These are phyloP conservation scores for Russula foetens DNA, from an alignment of 768 basidiomycete species.

Conservation along the genomic window DNA sequence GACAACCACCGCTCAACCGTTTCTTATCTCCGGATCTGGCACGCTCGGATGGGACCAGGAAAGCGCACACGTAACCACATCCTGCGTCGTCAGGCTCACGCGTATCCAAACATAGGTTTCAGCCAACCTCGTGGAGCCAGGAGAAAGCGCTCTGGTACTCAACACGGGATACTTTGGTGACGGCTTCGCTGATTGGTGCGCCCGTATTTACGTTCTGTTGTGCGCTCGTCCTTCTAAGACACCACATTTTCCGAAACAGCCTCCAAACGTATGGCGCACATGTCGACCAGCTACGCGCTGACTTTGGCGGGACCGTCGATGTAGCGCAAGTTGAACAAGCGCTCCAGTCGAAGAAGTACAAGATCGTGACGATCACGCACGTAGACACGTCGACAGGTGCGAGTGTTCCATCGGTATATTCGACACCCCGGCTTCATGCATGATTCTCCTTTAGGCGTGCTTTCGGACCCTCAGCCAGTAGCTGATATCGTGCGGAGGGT, in stretches of 20 bases:
- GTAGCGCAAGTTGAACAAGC: conserved; percentile 54
- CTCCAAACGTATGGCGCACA: conserved; percentile 83
- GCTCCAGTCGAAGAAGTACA: conserved; percentile 74
- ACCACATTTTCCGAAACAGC: conserved; percentile 31
- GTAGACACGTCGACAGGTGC: conserved; percentile 84
- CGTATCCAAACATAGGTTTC: conserved; percentile 47
- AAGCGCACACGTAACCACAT: conserved; percentile 19
- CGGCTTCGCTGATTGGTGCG: conserved; percentile 79
- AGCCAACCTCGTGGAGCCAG: conserved; percentile 80
- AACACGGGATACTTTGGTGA: conserved; percentile 94
- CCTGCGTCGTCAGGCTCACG: not conserved
- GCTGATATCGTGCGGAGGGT: conserved; percentile 61
- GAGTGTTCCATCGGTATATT: conserved; percentile 13
- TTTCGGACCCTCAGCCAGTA: conserved; percentile 76
- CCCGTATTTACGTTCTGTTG: conserved; percentile 1
- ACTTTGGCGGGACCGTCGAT: conserved; percentile 70
- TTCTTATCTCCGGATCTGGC: conserved; percentile 90
- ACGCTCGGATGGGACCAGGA: conserved; percentile 97
- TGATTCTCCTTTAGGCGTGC: conserved; percentile 54
- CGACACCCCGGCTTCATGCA: not conserved
- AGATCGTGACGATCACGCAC: conserved; percentile 88
- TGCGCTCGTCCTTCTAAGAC: not conserved
- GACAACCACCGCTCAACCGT: conserved; percentile 75
- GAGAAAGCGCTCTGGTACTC: conserved; percentile 73
- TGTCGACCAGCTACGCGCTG: conserved; percentile 76